phyloP scores from a whole-genome alignment of 108 stramenopile genomes.

The Cyclotella baltica region DNA sequence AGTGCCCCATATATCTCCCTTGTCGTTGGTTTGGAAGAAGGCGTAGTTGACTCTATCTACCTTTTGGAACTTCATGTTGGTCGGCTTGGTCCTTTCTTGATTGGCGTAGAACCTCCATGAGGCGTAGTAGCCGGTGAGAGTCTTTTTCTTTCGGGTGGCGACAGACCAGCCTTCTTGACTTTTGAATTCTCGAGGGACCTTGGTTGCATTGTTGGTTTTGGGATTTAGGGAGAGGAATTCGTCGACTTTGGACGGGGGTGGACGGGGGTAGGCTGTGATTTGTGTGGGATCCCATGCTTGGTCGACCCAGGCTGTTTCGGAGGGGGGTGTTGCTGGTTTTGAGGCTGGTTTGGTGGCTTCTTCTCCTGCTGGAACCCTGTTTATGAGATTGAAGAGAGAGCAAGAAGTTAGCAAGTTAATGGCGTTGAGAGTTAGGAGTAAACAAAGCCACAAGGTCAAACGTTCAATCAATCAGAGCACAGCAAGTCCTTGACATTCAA shows the following conservation, averaged over 20 bases:
- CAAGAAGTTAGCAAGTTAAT: not conserved
- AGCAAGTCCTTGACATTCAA: not conserved
- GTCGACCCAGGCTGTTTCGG: constrained; percentile 19
- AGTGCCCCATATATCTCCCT: constrained; percentile 47
- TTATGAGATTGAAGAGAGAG: not conserved
- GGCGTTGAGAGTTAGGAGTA: not conserved
- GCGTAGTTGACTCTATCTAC: constrained; percentile 28
- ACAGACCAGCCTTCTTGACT: constrained; percentile 43
- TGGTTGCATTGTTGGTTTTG: not conserved
- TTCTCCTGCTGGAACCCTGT: constrained; percentile 39
- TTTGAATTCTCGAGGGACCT: constrained; percentile 34
- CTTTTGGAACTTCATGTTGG: constrained; percentile 48
- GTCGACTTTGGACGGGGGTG: constrained; percentile 14
- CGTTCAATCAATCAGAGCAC: not conserved
- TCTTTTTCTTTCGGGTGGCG: constrained; percentile 19
- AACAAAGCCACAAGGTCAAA: not conserved
- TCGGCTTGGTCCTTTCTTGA: constrained; percentile 21
- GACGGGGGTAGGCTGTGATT: constrained; percentile 30
- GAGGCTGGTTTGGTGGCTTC: constrained; percentile 9
- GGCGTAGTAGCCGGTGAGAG: constrained; percentile 43
- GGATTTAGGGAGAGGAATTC: not conserved
- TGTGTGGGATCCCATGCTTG: constrained; percentile 25
- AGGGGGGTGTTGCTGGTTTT: constrained; percentile 6
- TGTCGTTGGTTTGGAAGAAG: constrained; percentile 36
- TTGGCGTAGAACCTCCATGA: constrained; percentile 44